phyloP scores from a whole-genome alignment of 306 rosid genomes.

The Sechiopsis laciniata region DNA sequence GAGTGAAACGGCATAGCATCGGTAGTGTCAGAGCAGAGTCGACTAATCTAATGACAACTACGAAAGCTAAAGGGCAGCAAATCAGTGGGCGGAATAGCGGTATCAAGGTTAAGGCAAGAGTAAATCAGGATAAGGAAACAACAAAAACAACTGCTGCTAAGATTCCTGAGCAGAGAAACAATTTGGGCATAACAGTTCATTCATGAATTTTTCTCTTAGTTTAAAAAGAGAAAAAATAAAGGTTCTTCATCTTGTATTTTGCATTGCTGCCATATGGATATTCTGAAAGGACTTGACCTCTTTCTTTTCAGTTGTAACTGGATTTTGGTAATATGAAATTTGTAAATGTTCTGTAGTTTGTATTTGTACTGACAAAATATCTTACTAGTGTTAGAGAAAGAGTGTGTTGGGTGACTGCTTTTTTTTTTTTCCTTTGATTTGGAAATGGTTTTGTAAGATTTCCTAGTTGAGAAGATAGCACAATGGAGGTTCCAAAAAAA shows the following conservation, averaged over 20 bases:
- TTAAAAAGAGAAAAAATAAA: not conserved
- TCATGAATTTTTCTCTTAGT: slow-evolving; percentile 30
- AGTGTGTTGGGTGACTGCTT: not conserved
- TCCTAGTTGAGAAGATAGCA: not conserved
- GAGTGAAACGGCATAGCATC: slow-evolving; percentile 54
- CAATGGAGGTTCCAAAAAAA: too few relatives aligned
- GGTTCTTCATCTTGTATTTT: slow-evolving; percentile 3
- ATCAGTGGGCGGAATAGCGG: slow-evolving; percentile 31
- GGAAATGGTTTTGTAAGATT: not conserved
- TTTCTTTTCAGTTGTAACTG: slow-evolving; percentile 16
- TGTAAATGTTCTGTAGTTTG: slow-evolving; percentile 16
- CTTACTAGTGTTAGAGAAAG: not conserved
- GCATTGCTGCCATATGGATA: slow-evolving; percentile 10
- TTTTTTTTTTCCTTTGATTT: not conserved
- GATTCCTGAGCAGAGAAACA: slow-evolving; percentile 43
- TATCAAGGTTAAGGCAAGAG: slow-evolving; percentile 39
- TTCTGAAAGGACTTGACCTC: slow-evolving; percentile 10
- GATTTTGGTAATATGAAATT: slow-evolving; percentile 21
- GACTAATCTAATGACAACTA: slow-evolving; percentile 25
- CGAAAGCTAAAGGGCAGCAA: slow-evolving; percentile 34
- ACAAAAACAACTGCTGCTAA: slow-evolving; percentile 37
- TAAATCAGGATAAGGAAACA: slow-evolving; percentile 41
- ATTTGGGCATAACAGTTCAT: slow-evolving; percentile 57
- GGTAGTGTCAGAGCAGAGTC: slow-evolving; percentile 30
- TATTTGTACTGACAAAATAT: slow-evolving; percentile 8